Conservation (phyloP, 352 stramenopile genomes). For the Phytophthora pini region DNA sequence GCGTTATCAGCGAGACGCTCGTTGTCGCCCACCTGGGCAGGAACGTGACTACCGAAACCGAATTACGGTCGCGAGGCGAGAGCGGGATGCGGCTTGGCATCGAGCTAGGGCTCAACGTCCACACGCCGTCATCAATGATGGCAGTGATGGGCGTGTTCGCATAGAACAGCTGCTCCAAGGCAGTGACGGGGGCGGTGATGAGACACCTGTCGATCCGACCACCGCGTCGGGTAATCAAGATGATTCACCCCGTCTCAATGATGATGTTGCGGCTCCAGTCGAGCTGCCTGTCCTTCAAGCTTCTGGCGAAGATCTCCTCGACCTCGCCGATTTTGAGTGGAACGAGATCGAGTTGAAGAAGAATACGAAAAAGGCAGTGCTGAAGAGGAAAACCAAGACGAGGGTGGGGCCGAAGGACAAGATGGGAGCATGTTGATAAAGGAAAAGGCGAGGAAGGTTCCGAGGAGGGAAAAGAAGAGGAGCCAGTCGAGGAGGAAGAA, state of each 20-base stretch:
- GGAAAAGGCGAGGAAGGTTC: too few relatives aligned
- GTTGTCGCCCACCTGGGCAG: neutral
- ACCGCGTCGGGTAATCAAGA: neutral
- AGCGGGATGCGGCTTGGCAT: neutral
- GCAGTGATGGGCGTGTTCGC: neutral
- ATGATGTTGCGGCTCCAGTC: neutral
- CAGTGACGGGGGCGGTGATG: neutral
- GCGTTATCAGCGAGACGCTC: neutral
- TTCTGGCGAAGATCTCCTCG: neutral
- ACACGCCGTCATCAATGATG: too few relatives aligned
- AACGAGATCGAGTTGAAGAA: neutral
- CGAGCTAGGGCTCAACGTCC: neutral
- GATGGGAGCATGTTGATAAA: too few relatives aligned
- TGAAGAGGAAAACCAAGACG: too few relatives aligned
- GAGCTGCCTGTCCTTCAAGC: neutral
- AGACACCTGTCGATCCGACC: neutral
- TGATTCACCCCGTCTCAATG: neutral
- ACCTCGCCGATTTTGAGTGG: neutral
- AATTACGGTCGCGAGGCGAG: neutral
- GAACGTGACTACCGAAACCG: neutral
- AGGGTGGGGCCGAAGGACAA: too few relatives aligned
- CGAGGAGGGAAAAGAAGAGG: too few relatives aligned
- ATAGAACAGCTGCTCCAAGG: neutral
- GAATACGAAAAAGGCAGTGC: too few relatives aligned
- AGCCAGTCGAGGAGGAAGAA: too few relatives aligned